Base-by-base conservation (phyloP, 2,329 filamentous ascomycete genomes). In the Sporothrix variecibatus region DNA sequence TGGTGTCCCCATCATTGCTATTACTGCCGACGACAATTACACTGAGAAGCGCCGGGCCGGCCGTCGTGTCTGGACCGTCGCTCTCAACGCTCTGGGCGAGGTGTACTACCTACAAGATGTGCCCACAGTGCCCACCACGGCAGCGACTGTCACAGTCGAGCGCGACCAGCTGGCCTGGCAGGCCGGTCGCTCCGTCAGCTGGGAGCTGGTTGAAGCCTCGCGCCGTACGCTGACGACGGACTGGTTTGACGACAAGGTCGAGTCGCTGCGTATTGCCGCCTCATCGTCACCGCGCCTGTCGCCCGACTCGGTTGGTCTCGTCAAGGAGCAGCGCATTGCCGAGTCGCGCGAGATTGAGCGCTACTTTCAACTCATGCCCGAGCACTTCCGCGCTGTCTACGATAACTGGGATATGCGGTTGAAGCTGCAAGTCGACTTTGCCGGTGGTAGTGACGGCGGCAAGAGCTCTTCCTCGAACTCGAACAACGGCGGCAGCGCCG, bases 361-460 rank as follows among this genome's bases (percentile, higher is more conserved):
- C 58, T 97, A 93, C 77, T 81, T 97, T 23, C 85, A 85, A 0
- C 90, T 92, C 78, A 91, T 89, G 77, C 95, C 95, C 3, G 88
- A 89, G 56, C 89, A 97, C 78, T 97, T 97, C 81, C 90, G 91
- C 28, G 91, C 91, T 78, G 85, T 90, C 0, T 98, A 93, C 79
- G 85, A 92, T 74, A 92, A 93, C 2, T 98, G 96, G 95, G 93
- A 98, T 79, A 98, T 98, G 95, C 90, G 90, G 72, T 89, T 94
- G 75, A 90, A 86, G 76, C 84, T 98, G 2, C 92, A 96, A 78
- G 94, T 97, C 2, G 96, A 99, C 80, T 98, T 98, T 82, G 92
- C 92, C 56, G 90, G 89, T 26, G 93, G 95, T 77, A 72, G 89
- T 49, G 51, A 26, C 58, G 40, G 43, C 3, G 40, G 43, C 7